phyloP scores from a whole-genome alignment of 805 yeast genomes.

The Kodamaea kaohsiungensis region DNA sequence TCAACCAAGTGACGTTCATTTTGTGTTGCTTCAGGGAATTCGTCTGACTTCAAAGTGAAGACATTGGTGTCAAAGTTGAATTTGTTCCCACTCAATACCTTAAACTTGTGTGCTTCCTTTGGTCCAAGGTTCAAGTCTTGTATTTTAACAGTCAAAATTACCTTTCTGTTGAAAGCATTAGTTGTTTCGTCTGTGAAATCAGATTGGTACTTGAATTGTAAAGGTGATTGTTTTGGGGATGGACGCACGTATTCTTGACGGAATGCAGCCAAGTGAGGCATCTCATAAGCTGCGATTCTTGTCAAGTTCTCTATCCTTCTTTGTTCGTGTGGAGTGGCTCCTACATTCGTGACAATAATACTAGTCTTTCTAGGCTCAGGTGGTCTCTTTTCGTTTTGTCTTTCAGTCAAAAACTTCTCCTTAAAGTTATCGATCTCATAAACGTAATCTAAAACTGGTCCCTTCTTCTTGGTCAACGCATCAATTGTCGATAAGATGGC shows the following conservation, averaged over 20 bases:
- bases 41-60: constrained; percentile 64
- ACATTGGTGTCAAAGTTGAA: constrained; percentile 61
- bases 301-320: constrained; percentile 75
- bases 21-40: constrained; percentile 77
- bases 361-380: constrained; percentile 40
- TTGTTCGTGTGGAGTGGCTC: constrained; percentile 46
- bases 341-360: constrained; percentile 35
- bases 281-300: constrained; percentile 86
- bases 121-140: constrained; percentile 52
- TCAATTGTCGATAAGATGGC: constrained; percentile 51
- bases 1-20: constrained; percentile 76
- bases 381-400: constrained; percentile 36
- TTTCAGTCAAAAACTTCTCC: constrained; percentile 43
- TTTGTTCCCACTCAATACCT: constrained; percentile 75
- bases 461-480: constrained; percentile 26
- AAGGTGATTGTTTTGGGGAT: constrained; percentile 46
- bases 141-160: constrained; percentile 57
- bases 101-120: constrained; percentile 68
- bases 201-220: constrained; percentile 64
- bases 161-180: constrained; percentile 66
- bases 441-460: constrained; percentile 40
- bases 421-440: constrained; percentile 45
- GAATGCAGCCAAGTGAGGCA: constrained; percentile 79
- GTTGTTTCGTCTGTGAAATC: constrained; percentile 72
- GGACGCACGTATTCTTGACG: constrained; percentile 66